Conservation (phyloP, 495 filamentous ascomycete genomes). For the Neurospora intermedia region DNA sequence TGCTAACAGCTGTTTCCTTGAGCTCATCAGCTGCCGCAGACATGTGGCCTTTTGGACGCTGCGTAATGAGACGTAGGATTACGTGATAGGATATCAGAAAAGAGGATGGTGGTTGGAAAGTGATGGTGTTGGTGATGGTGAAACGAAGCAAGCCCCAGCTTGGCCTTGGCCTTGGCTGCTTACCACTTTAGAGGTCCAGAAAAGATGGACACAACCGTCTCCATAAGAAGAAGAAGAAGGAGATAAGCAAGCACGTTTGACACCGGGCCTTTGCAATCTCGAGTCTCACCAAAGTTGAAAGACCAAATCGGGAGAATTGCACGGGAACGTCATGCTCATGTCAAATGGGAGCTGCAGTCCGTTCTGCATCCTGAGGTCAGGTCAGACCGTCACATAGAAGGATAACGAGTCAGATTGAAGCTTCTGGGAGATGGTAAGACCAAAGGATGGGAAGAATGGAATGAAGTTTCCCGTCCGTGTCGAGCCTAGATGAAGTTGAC, state of each 20-base stretch:
- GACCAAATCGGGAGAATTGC: not conserved
- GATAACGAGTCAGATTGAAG: not conserved
- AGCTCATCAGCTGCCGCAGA: constrained; percentile 11
- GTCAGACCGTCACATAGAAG: not conserved
- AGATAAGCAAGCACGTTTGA: not conserved
- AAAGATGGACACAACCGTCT: not conserved
- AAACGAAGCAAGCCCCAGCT: not conserved
- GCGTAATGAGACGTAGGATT: constrained; percentile 11
- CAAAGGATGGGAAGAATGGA: not conserved
- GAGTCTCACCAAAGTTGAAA: not conserved
- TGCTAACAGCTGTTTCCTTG: not conserved
- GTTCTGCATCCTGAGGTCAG: not conserved
- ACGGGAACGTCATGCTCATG: not conserved
- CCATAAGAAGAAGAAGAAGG: not conserved
- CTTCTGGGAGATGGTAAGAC: not conserved
- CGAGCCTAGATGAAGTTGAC: not conserved
- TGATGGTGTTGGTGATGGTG: not conserved
- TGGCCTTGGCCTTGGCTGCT: not conserved
- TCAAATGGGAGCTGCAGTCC: not conserved
- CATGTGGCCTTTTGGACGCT: constrained; percentile 11
- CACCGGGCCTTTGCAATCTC: not conserved
- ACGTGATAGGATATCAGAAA: constrained; percentile 11
- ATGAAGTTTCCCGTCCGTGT: not conserved
- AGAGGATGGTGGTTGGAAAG: not conserved
- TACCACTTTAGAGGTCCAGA: not conserved